Evolutionary conservation across 192 early-diverging fungal species (phyloP), one percentile per base, ranked within the genome.

Genomic region (Haplosporangium gracile): DNA sequence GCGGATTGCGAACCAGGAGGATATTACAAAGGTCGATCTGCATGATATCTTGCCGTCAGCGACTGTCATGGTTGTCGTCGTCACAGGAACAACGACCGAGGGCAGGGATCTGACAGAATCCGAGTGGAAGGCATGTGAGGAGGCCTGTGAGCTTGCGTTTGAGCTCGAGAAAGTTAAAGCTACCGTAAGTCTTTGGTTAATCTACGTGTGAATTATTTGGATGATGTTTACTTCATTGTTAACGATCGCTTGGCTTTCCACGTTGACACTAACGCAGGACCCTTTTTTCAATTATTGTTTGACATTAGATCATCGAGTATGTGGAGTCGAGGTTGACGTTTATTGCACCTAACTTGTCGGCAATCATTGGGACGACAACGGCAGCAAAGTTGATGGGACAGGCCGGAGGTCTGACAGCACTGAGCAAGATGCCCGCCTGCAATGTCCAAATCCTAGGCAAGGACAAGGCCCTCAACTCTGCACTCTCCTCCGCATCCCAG

Each of bases 311-410:
- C 39, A 92, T 96, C 51, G 92, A 91, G 73, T 99, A 97, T 89
- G 97, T 99, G 15, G 96, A 97, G 79, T 96, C 97, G 0, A 92
- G 97, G 29, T 96, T 99, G 95, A 93, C 90, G 1, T 90, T 98
- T 43, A 96, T 99, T 82, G 98, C 99, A 9, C 99, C 99, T 13
- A 99, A 99, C 74, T 83, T 98, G 1, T 96, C 97, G 0, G 92
- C 93, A 1, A 92, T 99, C 18, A 91, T 99, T 8, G 97, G 97
- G 36, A 94, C 93, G 39, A 91, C 94, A 7, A 94, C 94, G 0
- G 97, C 99, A 0, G 99, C 99, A 2, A 96, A 97, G 85, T 79
- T 99, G 34, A 94, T 99, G 75, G 96, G 95, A 29, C 94, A 95
- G 16, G 96, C 97, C 10, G 99, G 98, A 55, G 98, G 99, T 0